These are phyloP conservation scores for Penicillium capsulatum DNA, from an alignment of 2,329 filamentous ascomycete genomes.

Conservation along the genomic window DNA sequence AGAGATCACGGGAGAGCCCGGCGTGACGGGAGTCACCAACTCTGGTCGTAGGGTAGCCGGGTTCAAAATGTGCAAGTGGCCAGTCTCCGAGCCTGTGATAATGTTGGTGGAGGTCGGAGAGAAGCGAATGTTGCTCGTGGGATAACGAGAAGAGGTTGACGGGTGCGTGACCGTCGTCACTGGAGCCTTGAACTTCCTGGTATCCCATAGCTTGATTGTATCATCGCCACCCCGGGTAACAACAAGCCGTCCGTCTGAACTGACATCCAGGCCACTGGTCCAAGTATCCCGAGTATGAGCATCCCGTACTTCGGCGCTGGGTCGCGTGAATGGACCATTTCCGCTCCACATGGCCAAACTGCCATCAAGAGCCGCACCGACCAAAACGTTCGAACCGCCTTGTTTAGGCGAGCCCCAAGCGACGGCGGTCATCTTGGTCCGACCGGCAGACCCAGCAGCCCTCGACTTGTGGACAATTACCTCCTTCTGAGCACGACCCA, in stretches of 20 bases:
- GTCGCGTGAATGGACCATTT: conserved; percentile 78
- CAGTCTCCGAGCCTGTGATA: conserved; percentile 80
- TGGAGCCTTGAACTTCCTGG: conserved; percentile 87
- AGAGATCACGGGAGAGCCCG: conserved; percentile 73
- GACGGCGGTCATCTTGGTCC: conserved; percentile 90
- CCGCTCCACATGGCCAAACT: conserved; percentile 89
- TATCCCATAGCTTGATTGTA: conserved; percentile 94
- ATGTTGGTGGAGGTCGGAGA: conserved; percentile 78
- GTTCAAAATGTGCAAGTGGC: conserved; percentile 88
- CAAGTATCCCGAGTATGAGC: conserved; percentile 81
- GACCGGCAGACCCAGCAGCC: conserved; percentile 78
- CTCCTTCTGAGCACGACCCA: conserved; percentile 82
- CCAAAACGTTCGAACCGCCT: conserved; percentile 72
- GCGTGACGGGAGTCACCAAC: conserved; percentile 82
- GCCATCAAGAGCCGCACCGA: conserved; percentile 81
- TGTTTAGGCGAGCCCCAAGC: conserved; percentile 75
- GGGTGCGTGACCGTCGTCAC: conserved; percentile 73
- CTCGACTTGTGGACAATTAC: conserved; percentile 95
- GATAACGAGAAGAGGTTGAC: conserved; percentile 78
- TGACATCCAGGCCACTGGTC: conserved; percentile 90
- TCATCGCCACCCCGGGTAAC: conserved; percentile 89
- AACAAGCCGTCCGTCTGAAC: conserved; percentile 81
- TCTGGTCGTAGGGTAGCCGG: conserved; percentile 84
- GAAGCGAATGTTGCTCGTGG: conserved; percentile 84
- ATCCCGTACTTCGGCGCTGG: conserved; percentile 74